Evolutionary conservation across 2,329 filamentous ascomycete genomes (phyloP), one percentile per base, ranked within the genome.

Genomic region (Lachnellula cervina): DNA sequence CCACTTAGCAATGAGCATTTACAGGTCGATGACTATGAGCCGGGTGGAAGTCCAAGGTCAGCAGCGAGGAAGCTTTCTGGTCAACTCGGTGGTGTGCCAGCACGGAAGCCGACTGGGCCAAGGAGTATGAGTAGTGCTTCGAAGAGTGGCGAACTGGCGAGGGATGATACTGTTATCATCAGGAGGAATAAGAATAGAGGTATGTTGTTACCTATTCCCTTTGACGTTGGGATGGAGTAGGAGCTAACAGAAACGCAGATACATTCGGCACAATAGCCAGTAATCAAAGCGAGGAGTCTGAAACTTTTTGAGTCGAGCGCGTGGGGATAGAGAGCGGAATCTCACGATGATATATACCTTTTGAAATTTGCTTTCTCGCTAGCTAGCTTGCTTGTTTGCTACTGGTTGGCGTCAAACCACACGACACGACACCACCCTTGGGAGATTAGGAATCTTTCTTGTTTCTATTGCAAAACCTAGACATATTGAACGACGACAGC

Each of bases 1-100:
- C 81, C 82, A 0, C 69, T 79, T n/a, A 77, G 77, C n/a, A 79
- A 79, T 59, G 80, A 81, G 74, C 51, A 81, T 76, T 17, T 66
- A 2, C 42, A 56, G n/a, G 13, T 40, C 25, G 55, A 59, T 0
- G 49, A 43, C 9, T 65, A 65, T 34, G 59, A 64, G 32, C 59
- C 52, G 25, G 52, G 59, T 46, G 60, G 57, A 19, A 64, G 62
- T 14, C 59, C 65, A 34, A 59, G 63, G 51, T 64, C 64, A 40
- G 59, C 64, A 19, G 59, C 65, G 4, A 55, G 62, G 48, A 61
- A 59, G 46, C 55, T 68, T 38, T 63, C 63, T n/a, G 62, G 60
- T 37, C 55, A 53, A 3, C 51, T 66, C 7, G 51, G 63, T 25
- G 60, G 60, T 51, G 64, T 68, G 42, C 69, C 69, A 16, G 57